phyloP scores from a whole-genome alignment of 1,284 basidiomycete species.

The Pseudozyma sp. region DNA sequence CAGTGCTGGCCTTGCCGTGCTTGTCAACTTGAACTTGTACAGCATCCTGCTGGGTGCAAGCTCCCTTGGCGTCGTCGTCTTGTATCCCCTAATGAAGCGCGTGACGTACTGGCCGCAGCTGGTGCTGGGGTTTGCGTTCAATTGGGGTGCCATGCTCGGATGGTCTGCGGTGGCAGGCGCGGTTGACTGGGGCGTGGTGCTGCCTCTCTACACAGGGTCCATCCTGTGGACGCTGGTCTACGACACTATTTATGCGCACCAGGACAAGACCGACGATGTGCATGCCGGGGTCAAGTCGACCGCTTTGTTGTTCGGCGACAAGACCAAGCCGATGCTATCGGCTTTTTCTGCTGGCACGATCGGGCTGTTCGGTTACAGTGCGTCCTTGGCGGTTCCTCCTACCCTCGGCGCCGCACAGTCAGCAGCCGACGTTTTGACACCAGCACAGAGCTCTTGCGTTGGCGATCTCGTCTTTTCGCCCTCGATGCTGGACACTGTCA shows the following conservation, averaged over 20 bases:
- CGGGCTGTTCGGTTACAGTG: constrained; percentile 79
- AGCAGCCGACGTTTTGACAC: constrained; percentile 14
- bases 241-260: constrained; percentile 98
- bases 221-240: constrained; percentile 95
- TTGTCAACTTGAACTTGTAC: constrained; percentile 93
- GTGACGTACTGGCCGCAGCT: constrained; percentile 97
- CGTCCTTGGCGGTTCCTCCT: constrained; percentile 34
- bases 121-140: constrained; percentile 81
- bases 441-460: constrained; percentile 10
- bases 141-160: constrained; percentile 95
- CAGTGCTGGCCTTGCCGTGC: constrained; percentile 83
- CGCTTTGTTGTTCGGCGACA: constrained; percentile 82
- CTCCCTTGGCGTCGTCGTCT: constrained; percentile 84
- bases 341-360: constrained; percentile 81
- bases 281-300: constrained; percentile 91
- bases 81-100: constrained; percentile 98
- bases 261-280: constrained; percentile 95
- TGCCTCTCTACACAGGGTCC: constrained; percentile 90
- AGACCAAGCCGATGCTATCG: constrained; percentile 81
- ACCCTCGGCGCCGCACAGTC: constrained; percentile 9
- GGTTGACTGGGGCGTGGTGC: constrained; percentile 78
- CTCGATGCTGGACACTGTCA: constrained; percentile 15
- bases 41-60: constrained; percentile 92
- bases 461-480: constrained; percentile 32
- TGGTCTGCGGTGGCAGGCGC: constrained; percentile 91